Base-by-base conservation (phyloP, 371 early-diverging fungal species). In the Mortierella sp. region DNA sequence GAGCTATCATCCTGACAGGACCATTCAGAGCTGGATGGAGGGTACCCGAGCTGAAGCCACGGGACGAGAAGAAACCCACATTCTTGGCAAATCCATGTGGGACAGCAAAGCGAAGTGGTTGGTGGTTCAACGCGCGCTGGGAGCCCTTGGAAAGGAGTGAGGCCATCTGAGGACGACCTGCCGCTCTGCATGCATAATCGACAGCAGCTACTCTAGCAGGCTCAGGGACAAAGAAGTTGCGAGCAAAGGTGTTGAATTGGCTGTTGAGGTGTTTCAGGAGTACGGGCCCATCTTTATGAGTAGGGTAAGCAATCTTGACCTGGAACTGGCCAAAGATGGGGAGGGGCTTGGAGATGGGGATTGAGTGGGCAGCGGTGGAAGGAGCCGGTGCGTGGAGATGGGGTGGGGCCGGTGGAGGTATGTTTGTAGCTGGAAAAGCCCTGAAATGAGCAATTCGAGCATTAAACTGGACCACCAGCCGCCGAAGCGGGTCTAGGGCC, bases 401-500 rank as follows among this genome's bases (percentile, higher is more conserved):
- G 57, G 70, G 55, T 56, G 66, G 70, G 64, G 80, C 64, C 28
- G 74, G 61, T 67, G 72, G 66, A 13, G 77, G 70, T 19, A 61
- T 35, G 59, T 58, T 70, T 55, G 68, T 49, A 42, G 56, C 61
- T 59, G 80, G 74, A n/a, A 70, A 57, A 17, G 69, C 70, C 71
- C 61, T 79, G 26, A 67, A 42, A 42, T 64, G 74, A 61, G 74
- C 70, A 42, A 79, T 35, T 45, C 80, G 70, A 64, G 80, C 70
- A 51, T 79, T 79, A 55, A 79, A 74, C 74, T 73, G 74, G 23
- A 73, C 80, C 74, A 79, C 71, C 80, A 79, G 80, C 70, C 80
- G 74, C 67, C 74, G 70, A 37, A 79, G 80, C 71, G 80, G 80
- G 55, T 79, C 80, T 47, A 79, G 66, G 58, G 80, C 74, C 63